Evolutionary conservation across 192 early-diverging fungal species (phyloP).

Genomic region (Coemansia sp.): DNA sequence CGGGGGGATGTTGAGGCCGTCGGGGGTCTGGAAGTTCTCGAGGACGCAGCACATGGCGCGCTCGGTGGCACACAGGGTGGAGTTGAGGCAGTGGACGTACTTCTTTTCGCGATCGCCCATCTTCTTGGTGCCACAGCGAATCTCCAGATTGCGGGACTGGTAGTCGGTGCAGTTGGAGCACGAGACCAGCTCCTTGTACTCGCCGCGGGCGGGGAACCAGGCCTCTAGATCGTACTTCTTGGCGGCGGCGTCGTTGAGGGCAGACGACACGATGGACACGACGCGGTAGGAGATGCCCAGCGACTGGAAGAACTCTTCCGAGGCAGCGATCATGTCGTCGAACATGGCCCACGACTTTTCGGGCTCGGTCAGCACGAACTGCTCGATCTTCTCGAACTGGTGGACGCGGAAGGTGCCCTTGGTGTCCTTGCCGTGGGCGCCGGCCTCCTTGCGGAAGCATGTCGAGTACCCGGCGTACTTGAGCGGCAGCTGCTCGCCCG

Average conservation of each 20-base stretch:
- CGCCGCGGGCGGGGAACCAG: conserved; percentile 98
- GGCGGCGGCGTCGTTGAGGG: conserved; percentile 97
- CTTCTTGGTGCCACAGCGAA: conserved; percentile 96
- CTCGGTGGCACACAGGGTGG: conserved; percentile 93
- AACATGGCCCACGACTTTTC: conserved; percentile 99
- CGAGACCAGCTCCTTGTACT: conserved; percentile 97
- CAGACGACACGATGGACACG: conserved; percentile 92
- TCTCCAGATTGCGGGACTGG: conserved; percentile 90
- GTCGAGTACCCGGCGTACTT: conserved; percentile 96
- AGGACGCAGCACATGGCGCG: conserved; percentile 90
- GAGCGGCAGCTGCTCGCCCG: conserved; percentile 84
- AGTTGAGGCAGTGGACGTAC: conserved; percentile 97
- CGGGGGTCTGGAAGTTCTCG: conserved; percentile 93
- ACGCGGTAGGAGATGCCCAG: conserved; percentile 93
- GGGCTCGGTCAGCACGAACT: conserved; percentile 93
- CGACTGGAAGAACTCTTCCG: conserved; percentile 94
- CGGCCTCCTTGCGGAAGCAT: conserved; percentile 99
- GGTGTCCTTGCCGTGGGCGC: conserved; percentile 93
- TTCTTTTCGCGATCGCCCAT: conserved; percentile 89
- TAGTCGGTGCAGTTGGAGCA: conserved; percentile 99
- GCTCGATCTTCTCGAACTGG: conserved; percentile 99
- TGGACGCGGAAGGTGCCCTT: conserved; percentile 99
- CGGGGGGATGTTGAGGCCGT: conserved; percentile 82
- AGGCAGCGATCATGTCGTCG: conserved; percentile 85
- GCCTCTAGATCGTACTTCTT: conserved; percentile 99